Conservation (phyloP, 148 eudicot genomes). For the Spergularia bocconei region DNA sequence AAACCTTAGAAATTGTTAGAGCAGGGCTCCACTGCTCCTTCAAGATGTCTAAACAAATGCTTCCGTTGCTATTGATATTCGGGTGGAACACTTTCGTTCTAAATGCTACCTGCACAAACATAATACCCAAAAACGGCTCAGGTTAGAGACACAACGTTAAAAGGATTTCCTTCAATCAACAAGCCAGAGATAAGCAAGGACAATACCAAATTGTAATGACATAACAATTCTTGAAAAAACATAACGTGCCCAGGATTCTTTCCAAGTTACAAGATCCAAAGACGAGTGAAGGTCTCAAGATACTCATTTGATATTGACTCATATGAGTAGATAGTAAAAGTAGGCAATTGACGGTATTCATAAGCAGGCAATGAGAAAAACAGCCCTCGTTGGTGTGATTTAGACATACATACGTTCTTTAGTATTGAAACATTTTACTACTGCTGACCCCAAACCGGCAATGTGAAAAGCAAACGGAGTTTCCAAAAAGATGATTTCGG, state of each 20-base stretch:
- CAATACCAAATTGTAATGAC: background rate
- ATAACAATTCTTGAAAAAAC: background rate
- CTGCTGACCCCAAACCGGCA: no score
- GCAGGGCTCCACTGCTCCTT: conserved; percentile 55
- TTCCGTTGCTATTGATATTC: conserved; percentile 46
- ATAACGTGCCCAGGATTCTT: background rate
- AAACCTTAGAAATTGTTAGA: conserved; percentile 45
- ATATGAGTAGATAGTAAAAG: no score
- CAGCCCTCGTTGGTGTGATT: no score
- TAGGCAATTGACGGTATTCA: no score
- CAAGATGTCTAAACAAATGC: conserved; percentile 46
- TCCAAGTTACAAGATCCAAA: background rate
- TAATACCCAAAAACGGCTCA: background rate
- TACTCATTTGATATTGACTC: no score
- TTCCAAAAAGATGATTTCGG: no score
- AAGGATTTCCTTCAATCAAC: background rate
- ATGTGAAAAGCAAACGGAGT: no score
- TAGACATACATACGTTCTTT: no score
- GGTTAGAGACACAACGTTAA: background rate
- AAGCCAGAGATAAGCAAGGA: background rate
- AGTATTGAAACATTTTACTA: no score
- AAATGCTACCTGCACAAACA: conserved; percentile 49
- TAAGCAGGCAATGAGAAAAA: no score
- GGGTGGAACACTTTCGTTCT: conserved; percentile 51
- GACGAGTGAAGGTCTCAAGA: background rate